These are phyloP conservation scores for Monilinia vaccinii-corymbosi DNA, from an alignment of 2,329 filamentous ascomycete genomes.

Conservation along the genomic window DNA sequence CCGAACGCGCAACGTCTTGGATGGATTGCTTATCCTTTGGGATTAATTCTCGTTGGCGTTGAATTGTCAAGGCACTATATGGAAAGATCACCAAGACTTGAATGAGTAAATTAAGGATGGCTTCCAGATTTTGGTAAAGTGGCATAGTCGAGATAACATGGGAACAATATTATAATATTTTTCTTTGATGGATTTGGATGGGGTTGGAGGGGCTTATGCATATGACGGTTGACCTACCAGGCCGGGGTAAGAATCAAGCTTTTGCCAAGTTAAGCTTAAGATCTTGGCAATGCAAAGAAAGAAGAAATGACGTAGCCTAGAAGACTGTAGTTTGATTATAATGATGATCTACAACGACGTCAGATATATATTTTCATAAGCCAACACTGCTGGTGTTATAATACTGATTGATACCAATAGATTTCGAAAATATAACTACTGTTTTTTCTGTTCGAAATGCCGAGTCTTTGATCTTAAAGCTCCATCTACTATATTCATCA, in stretches of 20 bases:
- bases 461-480: too few relatives aligned
- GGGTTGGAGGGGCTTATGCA: neutral
- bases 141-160: constrained; percentile 11
- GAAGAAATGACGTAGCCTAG: too few relatives aligned
- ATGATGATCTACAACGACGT: too few relatives aligned
- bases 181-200: neutral
- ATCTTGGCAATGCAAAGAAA: neutral
- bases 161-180: neutral
- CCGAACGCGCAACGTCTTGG: neutral
- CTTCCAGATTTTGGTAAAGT: constrained; percentile 12
- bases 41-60: constrained; percentile 17
- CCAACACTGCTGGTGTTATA: too few relatives aligned
- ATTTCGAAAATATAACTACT: too few relatives aligned
- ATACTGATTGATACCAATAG: too few relatives aligned
- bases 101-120: constrained; percentile 19
- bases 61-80: constrained; percentile 26
- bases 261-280: constrained; percentile 16
- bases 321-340: too few relatives aligned
- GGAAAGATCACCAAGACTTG: constrained; percentile 29
- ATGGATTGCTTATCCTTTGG: neutral
- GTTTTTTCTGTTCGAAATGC: too few relatives aligned
- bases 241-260: constrained; percentile 14
- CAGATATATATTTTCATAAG: too few relatives aligned
- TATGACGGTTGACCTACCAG: constrained; percentile 10
- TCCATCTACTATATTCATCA: too few relatives aligned